phyloP scores from a whole-genome alignment of 2,329 filamentous ascomycete genomes.

The Chaetomiaceae sp. region DNA sequence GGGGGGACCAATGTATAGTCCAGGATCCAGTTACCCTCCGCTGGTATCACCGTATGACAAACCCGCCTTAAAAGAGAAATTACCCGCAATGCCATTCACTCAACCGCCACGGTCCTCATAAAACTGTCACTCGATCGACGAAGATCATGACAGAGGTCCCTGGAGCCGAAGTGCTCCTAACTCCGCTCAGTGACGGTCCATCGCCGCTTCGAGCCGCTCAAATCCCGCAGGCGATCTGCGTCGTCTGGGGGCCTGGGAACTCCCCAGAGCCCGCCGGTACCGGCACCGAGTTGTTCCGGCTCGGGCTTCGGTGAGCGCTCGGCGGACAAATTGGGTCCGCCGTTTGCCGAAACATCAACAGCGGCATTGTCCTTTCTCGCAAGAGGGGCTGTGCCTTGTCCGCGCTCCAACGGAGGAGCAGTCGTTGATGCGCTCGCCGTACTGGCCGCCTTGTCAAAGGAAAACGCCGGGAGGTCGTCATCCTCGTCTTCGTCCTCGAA shows the following conservation, averaged over 20 bases:
- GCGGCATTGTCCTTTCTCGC: neutral
- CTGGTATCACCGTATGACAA: neutral
- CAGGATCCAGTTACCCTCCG: neutral
- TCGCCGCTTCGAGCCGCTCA: slow-evolving; percentile 46
- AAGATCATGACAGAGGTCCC: neutral
- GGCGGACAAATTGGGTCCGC: neutral
- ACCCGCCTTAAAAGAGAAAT: neutral
- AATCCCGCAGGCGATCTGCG: slow-evolving; percentile 44
- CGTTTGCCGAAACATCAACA: neutral
- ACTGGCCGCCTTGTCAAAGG: slow-evolving; percentile 11
- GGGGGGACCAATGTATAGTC: neutral
- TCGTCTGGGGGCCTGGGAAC: slow-evolving; percentile 41
- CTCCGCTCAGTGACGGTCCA: slow-evolving; percentile 52
- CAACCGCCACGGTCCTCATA: neutral
- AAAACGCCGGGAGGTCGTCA: slow-evolving; percentile 51
- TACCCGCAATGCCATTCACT: neutral
- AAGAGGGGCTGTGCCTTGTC: too few relatives aligned
- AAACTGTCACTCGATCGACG: neutral
- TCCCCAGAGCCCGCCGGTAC: slow-evolving; percentile 43
- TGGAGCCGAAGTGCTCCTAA: neutral
- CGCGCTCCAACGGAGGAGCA: too few relatives aligned
- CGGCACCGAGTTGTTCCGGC: slow-evolving; percentile 36
- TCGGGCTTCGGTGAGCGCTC: slow-evolving; percentile 26
- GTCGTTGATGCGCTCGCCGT: neutral
- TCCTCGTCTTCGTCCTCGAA: slow-evolving; percentile 47